Conservation (phyloP, 176 grass and related monocot species). For the Musa schizocarpa region DNA sequence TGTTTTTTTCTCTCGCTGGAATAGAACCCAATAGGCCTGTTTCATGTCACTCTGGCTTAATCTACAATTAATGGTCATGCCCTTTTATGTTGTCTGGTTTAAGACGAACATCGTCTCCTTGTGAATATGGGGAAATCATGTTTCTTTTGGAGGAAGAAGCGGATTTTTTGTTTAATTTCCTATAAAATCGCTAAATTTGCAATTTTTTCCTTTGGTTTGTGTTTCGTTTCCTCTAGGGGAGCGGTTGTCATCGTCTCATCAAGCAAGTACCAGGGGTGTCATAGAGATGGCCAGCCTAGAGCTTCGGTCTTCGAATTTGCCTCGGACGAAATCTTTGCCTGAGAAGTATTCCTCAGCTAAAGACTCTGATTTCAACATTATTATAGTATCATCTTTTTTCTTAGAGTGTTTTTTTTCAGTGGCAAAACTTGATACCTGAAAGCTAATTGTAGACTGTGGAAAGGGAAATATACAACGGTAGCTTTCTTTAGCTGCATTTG, state of each 20-base stretch:
- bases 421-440: not conserved
- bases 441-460: not conserved
- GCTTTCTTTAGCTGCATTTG: too few species aligned
- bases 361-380: not conserved
- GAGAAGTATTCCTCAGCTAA: slow-evolving; percentile 12
- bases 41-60: too few species aligned
- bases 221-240: slow-evolving; percentile 22
- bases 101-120: not conserved
- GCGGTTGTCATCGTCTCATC: slow-evolving; percentile 61
- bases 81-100: not conserved
- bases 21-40: too few species aligned
- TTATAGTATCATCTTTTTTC: not conserved
- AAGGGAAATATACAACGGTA: too few species aligned
- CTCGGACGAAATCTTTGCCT: slow-evolving; percentile 27
- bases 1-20: not conserved
- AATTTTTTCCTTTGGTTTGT: not conserved
- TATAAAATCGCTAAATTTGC: not conserved
- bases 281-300: slow-evolving; percentile 50
- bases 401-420: not conserved
- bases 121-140: not conserved
- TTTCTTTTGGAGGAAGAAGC: not conserved
- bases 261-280: slow-evolving; percentile 67
- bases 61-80: too few species aligned
- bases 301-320: slow-evolving; percentile 45
- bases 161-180: not conserved